phyloP scores from a whole-genome alignment of 352 stramenopile genomes.

The Globisporangium cystogenes region DNA sequence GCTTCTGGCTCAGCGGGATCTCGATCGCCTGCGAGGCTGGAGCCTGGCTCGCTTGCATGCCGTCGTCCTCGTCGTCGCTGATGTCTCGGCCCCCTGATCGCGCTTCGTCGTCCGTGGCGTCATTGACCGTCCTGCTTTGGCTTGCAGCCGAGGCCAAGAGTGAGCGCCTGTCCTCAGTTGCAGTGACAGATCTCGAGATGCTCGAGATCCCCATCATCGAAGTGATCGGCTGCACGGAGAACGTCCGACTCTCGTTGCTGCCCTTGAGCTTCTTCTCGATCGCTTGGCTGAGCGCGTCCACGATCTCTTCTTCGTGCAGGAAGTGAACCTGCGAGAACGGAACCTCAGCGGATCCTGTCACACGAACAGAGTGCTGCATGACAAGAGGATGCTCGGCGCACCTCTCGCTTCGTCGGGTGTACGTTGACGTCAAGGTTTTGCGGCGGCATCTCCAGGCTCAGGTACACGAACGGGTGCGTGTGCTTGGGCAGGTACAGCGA shows the following conservation, averaged over 20 bases:
- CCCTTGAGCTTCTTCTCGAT: slow-evolving; percentile 77
- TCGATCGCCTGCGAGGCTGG: slow-evolving; percentile 34
- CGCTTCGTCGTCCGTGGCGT: slow-evolving; percentile 17
- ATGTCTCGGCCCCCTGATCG: slow-evolving; percentile 16
- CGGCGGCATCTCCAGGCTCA: slow-evolving; percentile 93
- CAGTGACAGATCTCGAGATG: slow-evolving; percentile 3
- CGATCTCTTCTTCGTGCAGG: slow-evolving; percentile 93
- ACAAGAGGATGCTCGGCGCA: not conserved
- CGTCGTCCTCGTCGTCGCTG: slow-evolving; percentile 8
- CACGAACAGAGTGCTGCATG: not conserved
- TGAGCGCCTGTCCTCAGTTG: slow-evolving; percentile 1
- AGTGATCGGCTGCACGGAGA: slow-evolving; percentile 86
- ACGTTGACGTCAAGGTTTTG: slow-evolving; percentile 98
- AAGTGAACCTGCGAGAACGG: slow-evolving; percentile 85
- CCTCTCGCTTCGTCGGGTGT: slow-evolving; percentile 97
- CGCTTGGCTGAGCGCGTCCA: slow-evolving; percentile 74
- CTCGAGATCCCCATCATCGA: slow-evolving; percentile 34
- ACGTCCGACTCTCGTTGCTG: slow-evolving; percentile 88
- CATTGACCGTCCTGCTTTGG: slow-evolving; percentile 10
- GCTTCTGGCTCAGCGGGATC: slow-evolving; percentile 53
- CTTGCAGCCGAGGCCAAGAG: slow-evolving; percentile 6
- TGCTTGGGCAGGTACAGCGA: slow-evolving; percentile 91
- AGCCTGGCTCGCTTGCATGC: slow-evolving; percentile 6
- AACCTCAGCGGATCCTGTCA: not conserved
- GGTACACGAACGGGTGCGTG: slow-evolving; percentile 96